Evolutionary conservation across 805 yeast species (phyloP).

Genomic region (Candida oleophila): DNA sequence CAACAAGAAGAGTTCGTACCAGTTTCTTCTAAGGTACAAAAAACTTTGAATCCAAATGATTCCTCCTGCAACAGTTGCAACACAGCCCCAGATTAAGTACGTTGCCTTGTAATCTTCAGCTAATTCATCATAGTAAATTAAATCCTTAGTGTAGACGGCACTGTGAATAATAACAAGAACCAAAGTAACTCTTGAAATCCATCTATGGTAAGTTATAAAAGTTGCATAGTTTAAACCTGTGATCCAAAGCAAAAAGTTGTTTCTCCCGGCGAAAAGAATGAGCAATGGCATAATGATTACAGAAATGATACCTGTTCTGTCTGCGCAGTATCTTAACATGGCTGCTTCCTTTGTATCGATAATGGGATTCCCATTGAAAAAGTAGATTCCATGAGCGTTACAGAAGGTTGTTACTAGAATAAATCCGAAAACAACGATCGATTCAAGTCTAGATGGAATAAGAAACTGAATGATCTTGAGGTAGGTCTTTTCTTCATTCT

Average conservation of each 20-base stretch:
- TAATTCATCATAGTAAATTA: constrained; percentile 13
- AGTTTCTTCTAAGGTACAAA: constrained; percentile 31
- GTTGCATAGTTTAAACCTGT: constrained; percentile 55
- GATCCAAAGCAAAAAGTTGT: constrained; percentile 57
- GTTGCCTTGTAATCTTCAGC: too few species aligned
- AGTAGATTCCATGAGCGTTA: constrained; percentile 20
- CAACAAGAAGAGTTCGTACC: constrained; percentile 36
- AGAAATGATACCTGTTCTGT: constrained; percentile 52
- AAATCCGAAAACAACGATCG: constrained; percentile 31
- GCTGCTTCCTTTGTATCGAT: constrained; percentile 28
- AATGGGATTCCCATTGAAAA: constrained; percentile 33
- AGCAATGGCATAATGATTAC: constrained; percentile 50
- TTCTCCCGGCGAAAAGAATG: constrained; percentile 60
- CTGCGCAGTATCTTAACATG: constrained; percentile 37
- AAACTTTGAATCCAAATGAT: constrained; percentile 30
- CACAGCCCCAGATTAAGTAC: constrained; percentile 35
- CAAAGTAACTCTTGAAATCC: constrained; percentile 38
- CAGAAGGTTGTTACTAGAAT: constrained; percentile 25
- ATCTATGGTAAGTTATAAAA: constrained; percentile 45
- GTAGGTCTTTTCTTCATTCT: constrained; percentile 27
- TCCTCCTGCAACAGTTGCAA: constrained; percentile 36
- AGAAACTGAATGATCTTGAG: constrained; percentile 25
- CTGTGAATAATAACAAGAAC: constrained; percentile 30
- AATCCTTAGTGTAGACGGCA: constrained; percentile 23
- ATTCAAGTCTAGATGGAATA: constrained; percentile 42